Evolutionary conservation across 495 filamentous ascomycete genomes (phyloP), one percentile per base, ranked within the genome.

Genomic region (Margaritispora aquatica): DNA sequence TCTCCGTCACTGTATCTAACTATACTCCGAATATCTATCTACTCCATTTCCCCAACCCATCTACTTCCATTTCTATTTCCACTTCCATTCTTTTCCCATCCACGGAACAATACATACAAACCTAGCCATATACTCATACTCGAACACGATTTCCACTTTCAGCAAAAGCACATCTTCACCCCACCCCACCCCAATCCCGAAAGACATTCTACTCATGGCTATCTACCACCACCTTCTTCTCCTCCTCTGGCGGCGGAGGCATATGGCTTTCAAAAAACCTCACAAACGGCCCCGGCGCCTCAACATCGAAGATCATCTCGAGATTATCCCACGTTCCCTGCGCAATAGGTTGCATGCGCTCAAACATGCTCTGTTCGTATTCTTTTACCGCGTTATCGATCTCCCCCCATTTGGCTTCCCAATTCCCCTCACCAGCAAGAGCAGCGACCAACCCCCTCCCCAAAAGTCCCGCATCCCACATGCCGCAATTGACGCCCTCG

Each of bases 401-500:
- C 1, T 19, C 36, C 17, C 46, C 26, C 38, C 20, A 7, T 19
- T 15, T n/a, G 5, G 21, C 27, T 22, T 34, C 34, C 34, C 9
- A 3, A 9, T 44, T 9, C 15, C 3, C 38, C 3, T 7, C 38
- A 23, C 7, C 47, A 24, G 20, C 17, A 24, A 26, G 26, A n/a
- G 47, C 4, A 9, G 2, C 5, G 20, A 50, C 7, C 13, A 38
- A n/a, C n/a, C n/a, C 27, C n/a, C 8, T 1, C 19, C 49, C 23
- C 1, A 77, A 70, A 0, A 59, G 63, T 27, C 63, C 56, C 3
- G 84, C 78, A 63, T 88, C 84, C 51, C 73, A 68, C 68, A 84
- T 75, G 0, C 77, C 84, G 2, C 74, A 56, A 59, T 87, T 85
- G 23, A 85, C 81, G 3, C 84, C 84, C 49, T 84, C 80, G 0